Evolutionary conservation across 352 stramenopile species (phyloP).

Genomic region (Halophytophthora polymorphica): DNA sequence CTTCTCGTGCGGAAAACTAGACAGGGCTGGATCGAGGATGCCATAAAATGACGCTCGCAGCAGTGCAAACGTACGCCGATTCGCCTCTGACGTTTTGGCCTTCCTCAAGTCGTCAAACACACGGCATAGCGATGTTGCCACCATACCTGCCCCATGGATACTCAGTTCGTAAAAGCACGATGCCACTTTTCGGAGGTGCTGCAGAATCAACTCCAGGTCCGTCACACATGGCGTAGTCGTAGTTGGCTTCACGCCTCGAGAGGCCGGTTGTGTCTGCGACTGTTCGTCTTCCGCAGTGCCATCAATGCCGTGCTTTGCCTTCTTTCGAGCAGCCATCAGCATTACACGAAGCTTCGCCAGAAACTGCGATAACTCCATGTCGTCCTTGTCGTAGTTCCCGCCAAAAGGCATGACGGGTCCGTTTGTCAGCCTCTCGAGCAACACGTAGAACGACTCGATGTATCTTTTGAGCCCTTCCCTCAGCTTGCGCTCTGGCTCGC

Average conservation of each 20-base stretch:
- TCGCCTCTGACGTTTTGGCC: slow-evolving; percentile 14
- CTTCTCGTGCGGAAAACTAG: slow-evolving; percentile 23
- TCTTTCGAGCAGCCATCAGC: slow-evolving; percentile 15
- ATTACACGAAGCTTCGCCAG: slow-evolving; percentile 38
- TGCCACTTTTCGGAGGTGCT: slow-evolving; percentile 41
- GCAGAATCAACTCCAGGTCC: slow-evolving; percentile 43
- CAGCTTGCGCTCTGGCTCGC: slow-evolving; percentile 30
- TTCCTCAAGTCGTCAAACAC: slow-evolving; percentile 32
- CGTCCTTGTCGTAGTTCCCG: slow-evolving; percentile 46
- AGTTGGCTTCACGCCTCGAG: slow-evolving; percentile 13
- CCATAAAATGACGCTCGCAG: slow-evolving; percentile 23
- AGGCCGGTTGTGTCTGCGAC: neutral
- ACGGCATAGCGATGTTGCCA: slow-evolving; percentile 31
- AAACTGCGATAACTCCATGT: slow-evolving; percentile 52
- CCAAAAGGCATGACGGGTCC: slow-evolving; percentile 40
- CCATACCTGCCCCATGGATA: slow-evolving; percentile 39
- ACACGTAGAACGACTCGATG: slow-evolving; percentile 36
- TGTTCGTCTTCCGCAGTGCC: neutral
- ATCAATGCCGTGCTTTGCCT: slow-evolving; percentile 5
- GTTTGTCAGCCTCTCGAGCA: slow-evolving; percentile 22
- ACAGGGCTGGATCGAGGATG: slow-evolving; percentile 31
- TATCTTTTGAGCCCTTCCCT: slow-evolving; percentile 41
- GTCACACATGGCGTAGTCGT: slow-evolving; percentile 5
- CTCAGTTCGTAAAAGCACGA: slow-evolving; percentile 50
- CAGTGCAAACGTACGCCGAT: slow-evolving; percentile 28